phyloP scores from a whole-genome alignment of 441 rosid species.

The Macaranga tanarius region DNA sequence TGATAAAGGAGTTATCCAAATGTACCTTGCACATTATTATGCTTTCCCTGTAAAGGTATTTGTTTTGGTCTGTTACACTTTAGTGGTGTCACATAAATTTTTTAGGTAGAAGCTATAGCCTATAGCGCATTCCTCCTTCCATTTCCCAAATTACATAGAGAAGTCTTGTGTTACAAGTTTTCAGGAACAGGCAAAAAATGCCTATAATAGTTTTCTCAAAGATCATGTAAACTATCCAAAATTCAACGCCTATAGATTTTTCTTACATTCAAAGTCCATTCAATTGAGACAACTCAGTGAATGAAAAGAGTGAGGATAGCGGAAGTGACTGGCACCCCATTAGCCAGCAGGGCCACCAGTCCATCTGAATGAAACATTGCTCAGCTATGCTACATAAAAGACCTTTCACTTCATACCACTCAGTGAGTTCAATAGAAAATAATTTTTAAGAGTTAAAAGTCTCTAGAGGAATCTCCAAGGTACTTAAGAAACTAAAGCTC shows the following conservation, averaged over 20 bases:
- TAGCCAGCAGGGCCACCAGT: constrained; percentile 5
- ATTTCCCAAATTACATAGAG: not conserved
- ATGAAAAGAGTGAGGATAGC: not conserved
- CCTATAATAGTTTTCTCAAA: not conserved
- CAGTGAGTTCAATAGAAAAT: not conserved
- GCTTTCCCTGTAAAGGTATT: not conserved
- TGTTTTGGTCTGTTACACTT: not conserved
- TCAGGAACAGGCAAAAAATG: not conserved
- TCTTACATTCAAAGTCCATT: not conserved
- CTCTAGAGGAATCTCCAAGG: not conserved
- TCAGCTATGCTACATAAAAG: not conserved
- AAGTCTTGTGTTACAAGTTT: not conserved
- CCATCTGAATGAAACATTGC: not conserved
- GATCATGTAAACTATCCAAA: not conserved
- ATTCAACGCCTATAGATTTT: not conserved
- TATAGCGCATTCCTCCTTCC: not conserved
- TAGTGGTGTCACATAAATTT: not conserved
- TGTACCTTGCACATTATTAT: not conserved
- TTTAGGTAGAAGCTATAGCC: not conserved
- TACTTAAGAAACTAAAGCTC: not conserved
- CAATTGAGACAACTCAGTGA: not conserved
- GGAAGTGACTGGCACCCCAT: not conserved
- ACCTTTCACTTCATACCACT: not conserved
- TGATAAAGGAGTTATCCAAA: not conserved
- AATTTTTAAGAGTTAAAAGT: not conserved